Evolutionary conservation across 176 grass and related monocot genomes (phyloP), one percentile per base, ranked within the genome.

Genomic region (Echinochloa phyllopogon): DNA sequence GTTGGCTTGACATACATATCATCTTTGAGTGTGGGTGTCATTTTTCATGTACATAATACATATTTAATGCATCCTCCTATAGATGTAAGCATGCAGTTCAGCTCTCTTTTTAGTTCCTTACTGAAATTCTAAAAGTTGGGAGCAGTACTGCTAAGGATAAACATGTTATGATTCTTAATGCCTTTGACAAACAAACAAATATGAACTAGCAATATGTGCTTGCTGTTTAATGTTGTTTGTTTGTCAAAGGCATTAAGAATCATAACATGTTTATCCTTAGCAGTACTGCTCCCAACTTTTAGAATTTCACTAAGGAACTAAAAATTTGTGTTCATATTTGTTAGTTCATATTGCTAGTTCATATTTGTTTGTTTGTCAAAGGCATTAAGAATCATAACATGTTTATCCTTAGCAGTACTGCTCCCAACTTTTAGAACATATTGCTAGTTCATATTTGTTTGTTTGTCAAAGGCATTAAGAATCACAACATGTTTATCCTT

Each of bases 271-370:
- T 56, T 27, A 58, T 73, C 27, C 10, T 67, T 29, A 37, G 41
- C 41, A 74, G 69, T n/a, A 20, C 65, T 73, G 48, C 81, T 15
- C 70, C 80, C 18, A 71, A 57, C 6, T 71, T 11, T 60, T 65
- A 88, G 39, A 79, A 78, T 18, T 72, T 55, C 38, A 73, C 7
- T 4, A 72, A 72, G 75, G 37, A 79, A 79, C 43, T 44, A 83
- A 72, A 68, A 60, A 47, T n/a, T n/a, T n/a, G n/a, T n/a, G n/a
- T n/a, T n/a, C n/a, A n/a, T n/a, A n/a, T n/a, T n/a, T n/a, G n/a
- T n/a, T n/a, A n/a, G n/a, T n/a, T n/a, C 72, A 18, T 63, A 49
- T 18, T 37, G 33, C 20, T 8, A 1, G 4, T 79, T 49, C 7
- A 62, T 62, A 24, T 36, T 78, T 48, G 4, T 66, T 45, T 80